phyloP scores from a whole-genome alignment of 495 filamentous ascomycete genomes.

The Talaromyces stipitatus region DNA sequence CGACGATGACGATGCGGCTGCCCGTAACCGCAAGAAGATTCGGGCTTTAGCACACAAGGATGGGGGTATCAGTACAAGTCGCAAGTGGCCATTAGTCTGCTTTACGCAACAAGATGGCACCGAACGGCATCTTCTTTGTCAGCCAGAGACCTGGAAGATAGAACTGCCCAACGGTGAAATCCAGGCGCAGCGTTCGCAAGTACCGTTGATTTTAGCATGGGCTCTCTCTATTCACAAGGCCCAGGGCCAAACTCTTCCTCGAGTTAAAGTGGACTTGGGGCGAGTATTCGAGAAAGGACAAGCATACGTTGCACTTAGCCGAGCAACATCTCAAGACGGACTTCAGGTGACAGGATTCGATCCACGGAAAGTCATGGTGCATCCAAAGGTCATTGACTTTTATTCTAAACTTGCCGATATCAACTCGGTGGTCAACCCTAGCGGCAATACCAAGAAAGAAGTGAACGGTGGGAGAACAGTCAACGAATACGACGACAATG shows the following conservation, averaged over 20 bases:
- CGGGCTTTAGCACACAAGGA: conserved; percentile 35
- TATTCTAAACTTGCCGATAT: conserved; percentile 68
- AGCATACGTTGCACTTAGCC: conserved; percentile 51
- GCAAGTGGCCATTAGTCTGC: conserved; percentile 71
- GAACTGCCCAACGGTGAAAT: conserved; percentile 93
- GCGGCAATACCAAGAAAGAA: neutral
- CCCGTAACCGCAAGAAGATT: conserved; percentile 40
- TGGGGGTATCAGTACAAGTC: conserved; percentile 24
- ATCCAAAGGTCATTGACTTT: conserved; percentile 76
- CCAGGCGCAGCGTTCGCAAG: conserved; percentile 63
- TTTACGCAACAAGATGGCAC: conserved; percentile 76
- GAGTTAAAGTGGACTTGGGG: conserved; percentile 90
- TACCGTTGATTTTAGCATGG: conserved; percentile 86
- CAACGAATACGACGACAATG: conserved; percentile 18
- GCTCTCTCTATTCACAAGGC: conserved; percentile 97
- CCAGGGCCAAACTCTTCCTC: conserved; percentile 89
- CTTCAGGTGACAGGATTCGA: conserved; percentile 87
- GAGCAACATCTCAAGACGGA: conserved; percentile 80
- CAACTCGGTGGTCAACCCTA: conserved; percentile 22
- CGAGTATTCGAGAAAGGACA: conserved; percentile 92
- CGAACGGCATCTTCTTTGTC: conserved; percentile 67
- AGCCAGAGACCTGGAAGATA: conserved; percentile 88
- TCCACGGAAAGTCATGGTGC: conserved; percentile 87
- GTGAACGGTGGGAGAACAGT: neutral
- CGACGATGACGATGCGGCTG: conserved; percentile 34